Evolutionary conservation across 768 basidiomycete genomes (phyloP), one percentile per base, ranked within the genome.

Genomic region (Rhodocollybia butyracea): DNA sequence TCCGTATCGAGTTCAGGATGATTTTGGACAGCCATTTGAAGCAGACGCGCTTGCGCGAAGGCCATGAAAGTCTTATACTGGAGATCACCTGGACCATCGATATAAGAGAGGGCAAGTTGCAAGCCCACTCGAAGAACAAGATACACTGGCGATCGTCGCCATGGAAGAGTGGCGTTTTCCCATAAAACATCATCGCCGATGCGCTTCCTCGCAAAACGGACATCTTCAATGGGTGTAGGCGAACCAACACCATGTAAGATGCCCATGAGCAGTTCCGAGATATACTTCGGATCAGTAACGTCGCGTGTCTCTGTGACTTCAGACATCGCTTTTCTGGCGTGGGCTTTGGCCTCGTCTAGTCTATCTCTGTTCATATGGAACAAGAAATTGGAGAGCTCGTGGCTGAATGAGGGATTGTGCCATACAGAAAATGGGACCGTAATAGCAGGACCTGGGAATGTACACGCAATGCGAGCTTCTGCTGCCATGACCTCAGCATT

Each of bases 131-230:
- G 75, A 31, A 79, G 62, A 12, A 79, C 61, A 3, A 81, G 72
- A 80, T 81, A 83, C 11, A 79, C 65, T 1, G 78, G 65, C 5
- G 79, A 78, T 22, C 81, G 69, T 26, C 82, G 66, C 81, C 81
- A 83, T 13, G 68, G 82, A 52, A 70, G 64, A 29, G 59, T 47
- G 2, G 74, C 65, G 19, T 66, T 55, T 3, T 68, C 36, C 75
- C 77, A 77, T 22, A 77, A 65, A 2, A 50, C 74, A 22, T 82
- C 76, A 48, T 82, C 80, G 8, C 67, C 69, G 0, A 80, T 66
- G 8, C 76, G 74, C 60, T 83, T 83, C 12, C 52, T 59, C 19
- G 76, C 69, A 34, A 69, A 62, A n/a, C 55, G 34, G 13, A 71
- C 57, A 10, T 66, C 51, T 3, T 60, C 64, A 54, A 61, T 64